phyloP scores from a whole-genome alignment of 1,284 basidiomycete species.

The Lentinula novae-zelandiae region DNA sequence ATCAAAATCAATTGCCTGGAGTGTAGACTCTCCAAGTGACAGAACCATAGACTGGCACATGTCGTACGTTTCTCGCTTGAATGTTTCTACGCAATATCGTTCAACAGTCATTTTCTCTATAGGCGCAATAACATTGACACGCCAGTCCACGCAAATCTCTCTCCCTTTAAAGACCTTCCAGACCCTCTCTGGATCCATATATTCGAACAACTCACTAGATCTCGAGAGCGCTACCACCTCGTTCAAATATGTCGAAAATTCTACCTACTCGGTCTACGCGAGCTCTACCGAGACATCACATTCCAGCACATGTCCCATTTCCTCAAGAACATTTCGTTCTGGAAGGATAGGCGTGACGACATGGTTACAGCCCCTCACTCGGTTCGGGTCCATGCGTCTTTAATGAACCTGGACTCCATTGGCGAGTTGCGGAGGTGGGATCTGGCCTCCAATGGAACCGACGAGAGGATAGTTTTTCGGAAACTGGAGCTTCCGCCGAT shows the following conservation, averaged over 20 bases:
- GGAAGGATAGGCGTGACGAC: not conserved
- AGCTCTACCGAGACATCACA: not conserved
- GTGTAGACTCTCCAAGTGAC: too few relatives aligned
- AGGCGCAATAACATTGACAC: too few relatives aligned
- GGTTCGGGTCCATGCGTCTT: not conserved
- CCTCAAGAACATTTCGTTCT: not conserved
- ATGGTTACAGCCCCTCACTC: not conserved
- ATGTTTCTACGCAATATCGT: too few relatives aligned
- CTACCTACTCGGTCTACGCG: not conserved
- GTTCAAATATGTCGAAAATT: not conserved
- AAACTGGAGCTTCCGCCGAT: not conserved
- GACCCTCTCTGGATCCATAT: not conserved
- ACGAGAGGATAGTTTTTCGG: too few relatives aligned
- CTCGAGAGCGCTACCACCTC: not conserved
- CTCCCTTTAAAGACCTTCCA: not conserved
- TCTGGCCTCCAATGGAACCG: not conserved
- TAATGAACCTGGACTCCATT: not conserved
- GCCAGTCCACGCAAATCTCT: too few relatives aligned
- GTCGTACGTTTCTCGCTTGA: too few relatives aligned
- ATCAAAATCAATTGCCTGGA: too few relatives aligned
- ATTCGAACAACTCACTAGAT: not conserved
- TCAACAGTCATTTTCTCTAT: too few relatives aligned
- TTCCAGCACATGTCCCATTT: not conserved
- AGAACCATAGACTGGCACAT: too few relatives aligned
- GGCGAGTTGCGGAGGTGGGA: not conserved